phyloP scores from a whole-genome alignment of 2,329 filamentous ascomycete species.

The Neurospora sp. region DNA sequence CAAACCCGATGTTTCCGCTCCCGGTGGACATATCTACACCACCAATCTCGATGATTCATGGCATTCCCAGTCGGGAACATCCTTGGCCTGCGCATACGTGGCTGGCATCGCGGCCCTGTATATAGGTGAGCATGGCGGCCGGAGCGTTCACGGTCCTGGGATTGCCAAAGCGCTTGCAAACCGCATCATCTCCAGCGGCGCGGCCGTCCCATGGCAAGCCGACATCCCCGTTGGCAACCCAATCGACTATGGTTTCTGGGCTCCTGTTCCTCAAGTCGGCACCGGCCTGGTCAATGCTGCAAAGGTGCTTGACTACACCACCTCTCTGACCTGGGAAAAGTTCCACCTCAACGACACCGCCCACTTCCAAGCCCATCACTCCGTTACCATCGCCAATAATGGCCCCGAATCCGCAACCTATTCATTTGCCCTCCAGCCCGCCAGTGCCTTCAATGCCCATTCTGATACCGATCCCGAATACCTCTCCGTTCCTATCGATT shows the following conservation, averaged over 20 bases:
- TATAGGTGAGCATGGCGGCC: slow-evolving; percentile 32
- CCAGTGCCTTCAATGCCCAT: slow-evolving; percentile 30
- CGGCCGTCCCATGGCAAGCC: slow-evolving; percentile 18
- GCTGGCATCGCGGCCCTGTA: slow-evolving; percentile 41
- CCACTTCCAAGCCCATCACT: slow-evolving; percentile 22
- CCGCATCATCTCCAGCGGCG: slow-evolving; percentile 22
- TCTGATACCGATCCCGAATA: slow-evolving; percentile 2
- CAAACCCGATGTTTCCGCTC: slow-evolving; percentile 40
- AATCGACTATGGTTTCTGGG: slow-evolving; percentile 12
- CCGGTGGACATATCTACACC: slow-evolving; percentile 40
- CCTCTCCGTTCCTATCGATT: neutral
- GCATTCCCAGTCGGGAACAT: slow-evolving; percentile 41
- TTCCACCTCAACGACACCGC: slow-evolving; percentile 33
- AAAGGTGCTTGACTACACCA: slow-evolving; percentile 25
- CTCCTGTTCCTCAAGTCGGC: slow-evolving; percentile 30
- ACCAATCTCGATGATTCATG: slow-evolving; percentile 36
- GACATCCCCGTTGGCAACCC: slow-evolving; percentile 9
- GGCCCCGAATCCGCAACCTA: slow-evolving; percentile 31
- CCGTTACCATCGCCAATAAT: slow-evolving; percentile 33
- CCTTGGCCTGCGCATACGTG: slow-evolving; percentile 46
- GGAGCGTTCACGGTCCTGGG: slow-evolving; percentile 26
- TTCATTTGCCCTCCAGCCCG: slow-evolving; percentile 29
- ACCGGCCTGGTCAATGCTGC: slow-evolving; percentile 30
- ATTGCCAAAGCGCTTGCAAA: slow-evolving; percentile 17
- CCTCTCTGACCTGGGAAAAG: slow-evolving; percentile 24